Conservation (phyloP, 1,284 basidiomycete genomes). For the Neonothopanus nambi region DNA sequence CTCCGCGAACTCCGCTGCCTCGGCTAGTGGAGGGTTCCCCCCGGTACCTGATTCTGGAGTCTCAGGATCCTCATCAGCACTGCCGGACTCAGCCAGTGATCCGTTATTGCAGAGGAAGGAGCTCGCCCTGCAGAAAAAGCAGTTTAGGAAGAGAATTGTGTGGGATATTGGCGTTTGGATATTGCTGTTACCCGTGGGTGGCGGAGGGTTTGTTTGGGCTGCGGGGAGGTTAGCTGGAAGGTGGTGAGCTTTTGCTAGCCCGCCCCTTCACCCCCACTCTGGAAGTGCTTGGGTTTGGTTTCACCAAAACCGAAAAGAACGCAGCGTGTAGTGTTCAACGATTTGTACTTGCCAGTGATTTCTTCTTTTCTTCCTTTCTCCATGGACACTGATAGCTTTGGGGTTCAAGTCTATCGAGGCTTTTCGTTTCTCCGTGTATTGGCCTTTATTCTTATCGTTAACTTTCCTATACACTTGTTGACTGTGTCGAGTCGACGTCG, state of each 20-base stretch:
- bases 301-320: no score
- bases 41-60: not conserved
- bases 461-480: no score
- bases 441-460: no score
- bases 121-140: conserved; percentile 62
- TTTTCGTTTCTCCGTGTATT: no score
- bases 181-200: conserved; percentile 52
- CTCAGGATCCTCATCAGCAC: conserved; percentile 9
- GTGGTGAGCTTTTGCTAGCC: conserved; percentile 33
- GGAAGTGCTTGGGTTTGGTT: no score
- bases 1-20: conserved; percentile 23
- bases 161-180: conserved; percentile 78
- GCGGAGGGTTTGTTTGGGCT: conserved; percentile 53
- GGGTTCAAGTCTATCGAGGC: no score
- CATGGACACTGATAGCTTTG: no score
- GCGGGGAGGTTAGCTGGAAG: conserved; percentile 43
- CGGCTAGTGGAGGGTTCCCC: not conserved
- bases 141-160: conserved; percentile 60
- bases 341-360: no score
- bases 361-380: no score
- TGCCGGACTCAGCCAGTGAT: conserved; percentile 39
- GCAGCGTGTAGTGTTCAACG: no score
- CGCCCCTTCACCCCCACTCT: no score
- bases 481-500: no score
- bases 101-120: conserved; percentile 77